These are phyloP conservation scores for Bauhinia variegata DNA, from an alignment of 306 rosid genomes.

Conservation along the genomic window DNA sequence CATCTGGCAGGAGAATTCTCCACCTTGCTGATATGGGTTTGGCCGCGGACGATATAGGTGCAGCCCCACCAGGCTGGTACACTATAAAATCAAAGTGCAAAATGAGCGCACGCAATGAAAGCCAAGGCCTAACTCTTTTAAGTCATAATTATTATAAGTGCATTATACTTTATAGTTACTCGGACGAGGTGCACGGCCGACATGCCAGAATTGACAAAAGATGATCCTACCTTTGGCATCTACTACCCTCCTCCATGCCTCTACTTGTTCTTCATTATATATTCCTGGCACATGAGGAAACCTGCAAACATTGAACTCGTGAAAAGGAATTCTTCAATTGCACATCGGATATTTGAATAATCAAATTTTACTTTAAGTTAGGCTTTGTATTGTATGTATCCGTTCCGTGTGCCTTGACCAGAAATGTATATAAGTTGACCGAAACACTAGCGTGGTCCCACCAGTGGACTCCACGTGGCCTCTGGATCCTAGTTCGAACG, in stretches of 20 bases:
- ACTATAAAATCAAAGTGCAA: slow-evolving; percentile 45
- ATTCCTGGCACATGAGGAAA: slow-evolving; percentile 60
- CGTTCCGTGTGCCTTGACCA: no score
- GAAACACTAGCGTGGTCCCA: neutral
- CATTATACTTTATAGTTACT: slow-evolving; percentile 33
- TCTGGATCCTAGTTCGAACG: no score
- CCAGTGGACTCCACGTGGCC: neutral
- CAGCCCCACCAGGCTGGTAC: slow-evolving; percentile 70
- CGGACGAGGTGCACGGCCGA: slow-evolving; percentile 87
- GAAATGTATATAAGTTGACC: no score
- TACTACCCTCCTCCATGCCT: slow-evolving; percentile 31
- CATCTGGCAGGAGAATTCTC: slow-evolving; percentile 78
- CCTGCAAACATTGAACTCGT: slow-evolving; percentile 20
- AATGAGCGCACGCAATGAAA: slow-evolving; percentile 13
- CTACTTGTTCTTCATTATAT: slow-evolving; percentile 44
- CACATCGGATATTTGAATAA: no score
- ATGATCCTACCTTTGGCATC: slow-evolving; percentile 76
- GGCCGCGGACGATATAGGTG: slow-evolving; percentile 78
- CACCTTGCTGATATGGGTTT: slow-evolving; percentile 68
- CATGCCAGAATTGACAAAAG: slow-evolving; percentile 96
- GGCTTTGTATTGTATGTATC: no score
- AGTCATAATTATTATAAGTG: no score
- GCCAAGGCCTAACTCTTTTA: neutral
- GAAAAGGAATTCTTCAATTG: no score
- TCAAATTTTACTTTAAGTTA: no score